A percentile compares a stretch with the other conserved stretches of the same genome.
phyloP scores from a whole-genome alignment of 148 eudicot genomes.

The Mesembryanthemum crystallinum region DNA sequence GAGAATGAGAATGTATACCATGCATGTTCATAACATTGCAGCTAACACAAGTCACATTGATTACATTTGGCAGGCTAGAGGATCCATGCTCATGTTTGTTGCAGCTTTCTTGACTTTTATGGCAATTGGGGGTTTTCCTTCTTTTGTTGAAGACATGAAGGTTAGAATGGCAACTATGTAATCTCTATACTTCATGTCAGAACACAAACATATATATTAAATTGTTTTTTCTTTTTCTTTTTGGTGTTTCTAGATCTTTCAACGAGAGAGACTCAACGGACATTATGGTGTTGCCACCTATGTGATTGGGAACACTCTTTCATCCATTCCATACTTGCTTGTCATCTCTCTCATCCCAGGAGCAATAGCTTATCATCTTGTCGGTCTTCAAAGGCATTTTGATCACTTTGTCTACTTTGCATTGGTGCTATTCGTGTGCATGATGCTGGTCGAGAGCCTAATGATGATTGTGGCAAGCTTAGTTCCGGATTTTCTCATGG shows the following conservation, averaged over 20 bases:
- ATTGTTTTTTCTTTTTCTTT: not conserved
- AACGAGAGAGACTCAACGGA: conserved; percentile 53
- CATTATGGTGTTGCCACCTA: conserved; percentile 53
- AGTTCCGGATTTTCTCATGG: conserved; percentile 59
- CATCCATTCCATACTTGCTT: conserved; percentile 47
- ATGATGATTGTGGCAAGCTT: conserved; percentile 60
- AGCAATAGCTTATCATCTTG: conserved; percentile 48
- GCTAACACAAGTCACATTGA: conserved; percentile 2
- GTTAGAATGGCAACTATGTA: conserved; percentile 8
- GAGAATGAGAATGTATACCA: not conserved
- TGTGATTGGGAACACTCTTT: conserved; percentile 50
- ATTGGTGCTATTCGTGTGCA: conserved; percentile 29
- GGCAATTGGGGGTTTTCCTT: conserved; percentile 69
- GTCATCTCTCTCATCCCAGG: conserved; percentile 45
- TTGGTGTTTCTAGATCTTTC: conserved; percentile 33
- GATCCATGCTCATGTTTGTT: conserved; percentile 47
- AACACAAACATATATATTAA: too few relatives aligned
- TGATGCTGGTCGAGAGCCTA: conserved; percentile 55
- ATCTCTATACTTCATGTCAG: not conserved
- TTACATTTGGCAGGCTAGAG: conserved; percentile 49
- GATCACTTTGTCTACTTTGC: conserved; percentile 42
- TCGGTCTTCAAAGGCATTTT: conserved; percentile 44
- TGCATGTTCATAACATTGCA: not conserved
- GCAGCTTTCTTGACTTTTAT: conserved; percentile 54
- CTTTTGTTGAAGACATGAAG: conserved; percentile 64